These are phyloP conservation scores for Cronartium quercuum DNA, from an alignment of 1,284 basidiomycete genomes.

Conservation along the genomic window DNA sequence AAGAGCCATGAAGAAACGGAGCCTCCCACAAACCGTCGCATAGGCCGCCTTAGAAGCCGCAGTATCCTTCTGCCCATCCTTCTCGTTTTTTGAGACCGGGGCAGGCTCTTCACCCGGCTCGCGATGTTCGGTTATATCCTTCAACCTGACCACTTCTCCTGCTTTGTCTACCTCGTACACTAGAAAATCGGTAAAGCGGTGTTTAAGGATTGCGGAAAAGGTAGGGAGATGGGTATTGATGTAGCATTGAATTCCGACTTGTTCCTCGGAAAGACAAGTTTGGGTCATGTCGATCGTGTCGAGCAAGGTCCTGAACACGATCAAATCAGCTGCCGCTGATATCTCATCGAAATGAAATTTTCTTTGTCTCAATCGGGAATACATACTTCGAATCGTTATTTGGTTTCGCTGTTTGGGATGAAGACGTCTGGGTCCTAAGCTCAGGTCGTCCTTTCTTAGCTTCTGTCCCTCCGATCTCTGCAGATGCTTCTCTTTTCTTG, in stretches of 20 bases:
- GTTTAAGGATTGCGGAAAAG: slow-evolving; percentile 36
- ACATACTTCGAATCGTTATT: too few relatives aligned
- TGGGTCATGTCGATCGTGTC: slow-evolving; percentile 22
- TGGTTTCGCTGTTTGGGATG: too few relatives aligned
- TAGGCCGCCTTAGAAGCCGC: neutral
- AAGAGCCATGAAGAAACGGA: too few relatives aligned
- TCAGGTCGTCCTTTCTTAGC: too few relatives aligned
- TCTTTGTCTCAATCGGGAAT: too few relatives aligned
- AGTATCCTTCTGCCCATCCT: neutral
- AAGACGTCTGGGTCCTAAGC: too few relatives aligned
- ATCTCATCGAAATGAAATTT: too few relatives aligned
- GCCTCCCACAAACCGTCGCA: neutral
- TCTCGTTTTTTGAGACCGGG: neutral
- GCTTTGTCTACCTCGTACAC: slow-evolving; percentile 25
- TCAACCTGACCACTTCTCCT: slow-evolving; percentile 18
- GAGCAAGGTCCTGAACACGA: neutral
- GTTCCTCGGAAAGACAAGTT: slow-evolving; percentile 24
- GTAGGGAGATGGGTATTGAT: slow-evolving; percentile 24
- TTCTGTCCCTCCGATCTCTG: too few relatives aligned
- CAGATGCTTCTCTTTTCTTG: too few relatives aligned
- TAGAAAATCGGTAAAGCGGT: slow-evolving; percentile 38
- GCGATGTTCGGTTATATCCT: slow-evolving; percentile 16
- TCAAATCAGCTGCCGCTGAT: too few relatives aligned
- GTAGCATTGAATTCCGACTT: slow-evolving; percentile 29
- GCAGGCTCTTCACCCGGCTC: neutral